Evolutionary conservation across 129 eudicot species (phyloP), one percentile per base, ranked within the genome.

Genomic region (Pittosporum tobira): DNA sequence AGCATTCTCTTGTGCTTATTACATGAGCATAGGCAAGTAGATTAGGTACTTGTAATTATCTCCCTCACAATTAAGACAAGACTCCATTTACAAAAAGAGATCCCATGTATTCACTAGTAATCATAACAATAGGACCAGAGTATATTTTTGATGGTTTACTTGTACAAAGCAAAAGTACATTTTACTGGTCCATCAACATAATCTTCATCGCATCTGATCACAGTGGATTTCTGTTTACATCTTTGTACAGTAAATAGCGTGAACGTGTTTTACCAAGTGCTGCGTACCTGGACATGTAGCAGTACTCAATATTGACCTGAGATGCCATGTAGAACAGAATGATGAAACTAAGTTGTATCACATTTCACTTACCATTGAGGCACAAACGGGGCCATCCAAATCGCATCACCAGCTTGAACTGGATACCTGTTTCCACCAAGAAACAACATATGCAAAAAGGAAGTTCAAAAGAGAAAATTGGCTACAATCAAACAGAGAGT

Each of bases 351-450:
- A 31, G 8, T 4, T 11, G 2, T 4, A 13, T 14, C n/a, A 43
- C 21, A 27, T 31, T 7, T 11, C 50, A 47, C 78, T 76, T 69
- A 93, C 96, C 96, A 93, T 51, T 93, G 99, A 66, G 96, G 99
- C 67, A 87, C 96, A 81, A 93, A 93, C 3, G 99, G 94, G 16
- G 99, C 99, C 99, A 93, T 93, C 96, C 96, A 93, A 21, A 93
- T 87, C 15, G 86, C 81, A 77, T 87, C 99, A 12, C 99, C 94
- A 51, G 99, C 85, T 76, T 84, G 82, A 71, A 93, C 88, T 18
- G 96, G 99, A 63, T 84, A 93, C 96, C 98, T 91, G 53, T 71
- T 49, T 37, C 38, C 2, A n/a, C 20, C 61, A 42, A 37, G 20
- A 19, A 64, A 48, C 21, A 2, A 25, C 14, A 3, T 11, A 45